Evolutionary conservation across 805 yeast species (phyloP).

Genomic region (Millerozyma miso): DNA sequence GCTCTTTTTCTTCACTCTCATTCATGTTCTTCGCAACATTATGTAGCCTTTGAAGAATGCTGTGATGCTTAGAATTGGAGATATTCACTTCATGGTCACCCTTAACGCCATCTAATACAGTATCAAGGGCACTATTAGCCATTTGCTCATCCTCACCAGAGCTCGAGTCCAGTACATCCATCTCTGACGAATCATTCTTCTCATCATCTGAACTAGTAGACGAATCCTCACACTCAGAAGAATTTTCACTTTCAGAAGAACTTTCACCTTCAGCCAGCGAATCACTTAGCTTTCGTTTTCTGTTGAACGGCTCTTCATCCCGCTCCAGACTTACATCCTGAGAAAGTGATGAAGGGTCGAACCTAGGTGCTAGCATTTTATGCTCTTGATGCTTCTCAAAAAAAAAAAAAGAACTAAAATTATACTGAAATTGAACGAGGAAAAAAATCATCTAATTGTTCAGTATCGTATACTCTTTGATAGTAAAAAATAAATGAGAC

Average conservation of each 20-base stretch:
- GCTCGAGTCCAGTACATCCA: not conserved
- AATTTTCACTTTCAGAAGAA: not conserved
- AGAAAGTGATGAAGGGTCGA: constrained; percentile 44
- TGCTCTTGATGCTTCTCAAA: not conserved
- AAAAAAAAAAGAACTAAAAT: not conserved
- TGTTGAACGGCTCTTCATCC: not conserved
- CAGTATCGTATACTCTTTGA: not conserved
- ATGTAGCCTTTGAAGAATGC: constrained; percentile 53
- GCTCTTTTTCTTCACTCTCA: constrained; percentile 7
- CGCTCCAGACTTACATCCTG: not conserved
- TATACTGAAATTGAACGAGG: not conserved
- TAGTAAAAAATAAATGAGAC: constrained; percentile 22
- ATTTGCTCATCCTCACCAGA: not conserved
- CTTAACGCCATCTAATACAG: not conserved
- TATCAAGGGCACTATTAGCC: not conserved
- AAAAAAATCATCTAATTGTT: not conserved
- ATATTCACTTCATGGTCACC: constrained; percentile 12
- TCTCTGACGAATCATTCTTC: not conserved
- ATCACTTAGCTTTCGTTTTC: constrained; percentile 18
- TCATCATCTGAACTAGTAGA: not conserved
- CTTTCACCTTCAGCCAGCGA: not conserved
- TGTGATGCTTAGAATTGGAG: constrained; percentile 39
- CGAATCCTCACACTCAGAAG: not conserved
- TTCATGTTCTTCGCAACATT: constrained; percentile 3
- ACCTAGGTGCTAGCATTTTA: constrained; percentile 61